These are phyloP conservation scores for Dalbergia cultrata DNA, from an alignment of 306 rosid genomes.

Conservation along the genomic window DNA sequence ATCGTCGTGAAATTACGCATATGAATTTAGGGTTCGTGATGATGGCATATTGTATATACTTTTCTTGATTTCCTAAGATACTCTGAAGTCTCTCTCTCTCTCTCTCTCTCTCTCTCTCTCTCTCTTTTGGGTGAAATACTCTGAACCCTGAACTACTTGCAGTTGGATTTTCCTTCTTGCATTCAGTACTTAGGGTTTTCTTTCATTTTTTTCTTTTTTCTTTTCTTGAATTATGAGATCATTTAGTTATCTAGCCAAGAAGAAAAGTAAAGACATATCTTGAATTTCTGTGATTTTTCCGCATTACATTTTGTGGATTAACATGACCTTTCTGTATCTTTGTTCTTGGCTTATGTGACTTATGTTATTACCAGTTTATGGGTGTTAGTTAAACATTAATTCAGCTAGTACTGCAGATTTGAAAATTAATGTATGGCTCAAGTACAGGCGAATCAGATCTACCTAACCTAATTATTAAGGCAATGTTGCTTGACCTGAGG, in stretches of 20 bases:
- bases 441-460: constrained; percentile 20
- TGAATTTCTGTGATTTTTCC: constrained; percentile 24
- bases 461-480: not conserved
- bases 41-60: not conserved
- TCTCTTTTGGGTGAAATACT: too few species aligned
- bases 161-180: not conserved
- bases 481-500: constrained; percentile 18
- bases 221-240: constrained; percentile 4
- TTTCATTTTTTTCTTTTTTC: not conserved
- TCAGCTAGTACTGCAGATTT: not conserved
- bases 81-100: not conserved
- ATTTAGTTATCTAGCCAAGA: constrained; percentile 28
- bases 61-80: constrained; percentile 37
- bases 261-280: not conserved
- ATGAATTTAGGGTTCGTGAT: constrained; percentile 39
- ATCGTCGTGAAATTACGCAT: constrained; percentile 27
- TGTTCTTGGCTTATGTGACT: constrained; percentile 33
- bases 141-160: not conserved
- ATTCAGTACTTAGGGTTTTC: not conserved
- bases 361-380: not conserved
- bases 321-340: constrained; percentile 23
- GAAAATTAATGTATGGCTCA: constrained; percentile 22
- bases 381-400: not conserved
- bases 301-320: constrained; percentile 36
- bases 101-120: not conserved